These are phyloP conservation scores for Mycena rosella DNA, from an alignment of 768 basidiomycete genomes.

Conservation along the genomic window DNA sequence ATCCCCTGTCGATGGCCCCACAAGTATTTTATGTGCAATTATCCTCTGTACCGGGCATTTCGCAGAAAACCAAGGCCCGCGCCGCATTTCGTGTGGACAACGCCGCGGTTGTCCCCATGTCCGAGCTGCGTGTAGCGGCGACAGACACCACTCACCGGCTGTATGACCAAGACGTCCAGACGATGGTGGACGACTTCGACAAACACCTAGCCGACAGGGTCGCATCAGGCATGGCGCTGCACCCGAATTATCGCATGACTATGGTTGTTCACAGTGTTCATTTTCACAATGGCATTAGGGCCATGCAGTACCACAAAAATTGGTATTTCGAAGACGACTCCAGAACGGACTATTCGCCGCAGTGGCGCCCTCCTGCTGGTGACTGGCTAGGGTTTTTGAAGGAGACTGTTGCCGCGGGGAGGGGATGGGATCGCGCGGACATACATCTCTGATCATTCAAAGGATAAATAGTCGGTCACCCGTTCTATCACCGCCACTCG, in stretches of 20 bases:
- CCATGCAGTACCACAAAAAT: slow-evolving; percentile 11
- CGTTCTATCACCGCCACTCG: no score
- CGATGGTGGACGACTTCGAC: slow-evolving; percentile 15
- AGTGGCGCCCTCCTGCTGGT: slow-evolving; percentile 19
- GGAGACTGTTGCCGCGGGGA: slow-evolving; percentile 21
- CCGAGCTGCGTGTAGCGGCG: slow-evolving; percentile 18
- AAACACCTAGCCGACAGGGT: neutral
- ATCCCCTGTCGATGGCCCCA: neutral
- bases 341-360: slow-evolving; percentile 18
- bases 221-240: neutral
- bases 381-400: slow-evolving; percentile 22
- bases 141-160: slow-evolving; percentile 5
- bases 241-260: neutral
- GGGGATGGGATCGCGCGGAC: slow-evolving; percentile 19
- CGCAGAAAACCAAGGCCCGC: slow-evolving; percentile 20
- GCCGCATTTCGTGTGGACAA: slow-evolving; percentile 15
- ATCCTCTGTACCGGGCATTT: slow-evolving; percentile 13
- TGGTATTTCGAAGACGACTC: slow-evolving; percentile 21
- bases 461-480: neutral
- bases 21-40: slow-evolving; percentile 21
- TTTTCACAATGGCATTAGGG: slow-evolving; percentile 16
- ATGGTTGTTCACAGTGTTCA: slow-evolving; percentile 23
- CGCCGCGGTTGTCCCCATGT: slow-evolving; percentile 11
- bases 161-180: slow-evolving; percentile 9
- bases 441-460: slow-evolving; percentile 5